Conservation (phyloP, 73 alveolate genomes). For the Tetrahymena thermophila region DNA sequence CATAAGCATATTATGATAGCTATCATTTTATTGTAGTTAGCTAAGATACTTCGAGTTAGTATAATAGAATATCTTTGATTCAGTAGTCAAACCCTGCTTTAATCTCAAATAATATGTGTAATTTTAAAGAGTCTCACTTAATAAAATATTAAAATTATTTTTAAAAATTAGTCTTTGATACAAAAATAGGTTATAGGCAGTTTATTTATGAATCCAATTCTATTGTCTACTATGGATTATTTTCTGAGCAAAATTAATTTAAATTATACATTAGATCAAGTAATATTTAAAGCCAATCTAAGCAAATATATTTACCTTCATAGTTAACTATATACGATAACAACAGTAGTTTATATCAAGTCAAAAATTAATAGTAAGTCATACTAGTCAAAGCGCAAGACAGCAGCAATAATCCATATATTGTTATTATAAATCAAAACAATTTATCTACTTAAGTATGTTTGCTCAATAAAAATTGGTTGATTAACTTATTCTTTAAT, state of each 20-base stretch:
- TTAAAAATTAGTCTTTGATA: background rate
- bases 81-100: no score
- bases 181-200: background rate
- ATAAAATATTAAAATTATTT: no score
- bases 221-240: background rate
- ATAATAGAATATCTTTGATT: background rate
- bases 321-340: background rate
- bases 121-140: no score
- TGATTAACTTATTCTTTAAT: no score
- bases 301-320: background rate
- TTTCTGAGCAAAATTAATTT: no score
- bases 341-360: background rate
- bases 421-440: no score
- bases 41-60: background rate
- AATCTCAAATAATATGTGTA: background rate
- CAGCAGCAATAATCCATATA: background rate
- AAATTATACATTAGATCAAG: no score
- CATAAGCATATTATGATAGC: background rate
- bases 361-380: background rate
- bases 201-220: background rate
- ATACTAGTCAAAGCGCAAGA: background rate
- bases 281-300: background rate
- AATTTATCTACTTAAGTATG: no score
- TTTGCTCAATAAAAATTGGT: no score
- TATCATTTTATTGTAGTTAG: background rate